Evolutionary conservation across 1,284 basidiomycete species (phyloP).

Genomic region (Paramarasmius palmivorus): DNA sequence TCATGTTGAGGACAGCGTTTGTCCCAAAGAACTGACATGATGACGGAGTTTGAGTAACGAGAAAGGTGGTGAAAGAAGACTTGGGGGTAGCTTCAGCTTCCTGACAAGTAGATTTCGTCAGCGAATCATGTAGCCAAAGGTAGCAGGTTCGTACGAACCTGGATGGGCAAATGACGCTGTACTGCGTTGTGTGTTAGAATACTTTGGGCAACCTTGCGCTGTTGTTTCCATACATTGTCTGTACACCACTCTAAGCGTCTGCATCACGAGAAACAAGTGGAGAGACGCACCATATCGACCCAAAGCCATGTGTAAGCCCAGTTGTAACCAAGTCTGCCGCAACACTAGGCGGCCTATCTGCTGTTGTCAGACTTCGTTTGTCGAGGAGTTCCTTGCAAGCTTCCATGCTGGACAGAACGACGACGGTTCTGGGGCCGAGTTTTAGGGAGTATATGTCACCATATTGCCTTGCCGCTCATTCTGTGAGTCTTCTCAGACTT

Average conservation of each 20-base stretch:
- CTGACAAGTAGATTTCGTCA: too few relatives aligned
- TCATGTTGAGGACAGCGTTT: conserved; percentile 26
- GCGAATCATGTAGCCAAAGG: too few relatives aligned
- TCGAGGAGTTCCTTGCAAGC: conserved; percentile 30
- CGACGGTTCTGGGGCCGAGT: conserved; percentile 22
- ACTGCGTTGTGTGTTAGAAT: conserved; percentile 28
- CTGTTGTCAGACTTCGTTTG: conserved; percentile 22
- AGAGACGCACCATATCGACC: too few relatives aligned
- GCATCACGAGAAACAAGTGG: too few relatives aligned
- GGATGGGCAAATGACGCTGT: conserved; percentile 25
- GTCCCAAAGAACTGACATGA: conserved; percentile 29
- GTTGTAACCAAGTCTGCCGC: too few relatives aligned
- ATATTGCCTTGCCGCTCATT: conserved; percentile 21
- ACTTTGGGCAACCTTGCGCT: conserved; percentile 25
- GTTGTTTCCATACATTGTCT: conserved; percentile 27
- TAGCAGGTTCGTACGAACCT: too few relatives aligned
- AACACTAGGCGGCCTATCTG: conserved; percentile 21
- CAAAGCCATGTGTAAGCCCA: too few relatives aligned
- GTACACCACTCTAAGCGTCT: neutral
- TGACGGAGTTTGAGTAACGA: conserved; percentile 28
- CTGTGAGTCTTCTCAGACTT: conserved; percentile 5
- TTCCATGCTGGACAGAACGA: conserved; percentile 27
- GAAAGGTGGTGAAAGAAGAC: conserved; percentile 25
- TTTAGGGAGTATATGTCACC: conserved; percentile 28
- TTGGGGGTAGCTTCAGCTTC: conserved; percentile 17